Conservation (phyloP, 2,329 filamentous ascomycete genomes). For the Alternaria alternata region DNA sequence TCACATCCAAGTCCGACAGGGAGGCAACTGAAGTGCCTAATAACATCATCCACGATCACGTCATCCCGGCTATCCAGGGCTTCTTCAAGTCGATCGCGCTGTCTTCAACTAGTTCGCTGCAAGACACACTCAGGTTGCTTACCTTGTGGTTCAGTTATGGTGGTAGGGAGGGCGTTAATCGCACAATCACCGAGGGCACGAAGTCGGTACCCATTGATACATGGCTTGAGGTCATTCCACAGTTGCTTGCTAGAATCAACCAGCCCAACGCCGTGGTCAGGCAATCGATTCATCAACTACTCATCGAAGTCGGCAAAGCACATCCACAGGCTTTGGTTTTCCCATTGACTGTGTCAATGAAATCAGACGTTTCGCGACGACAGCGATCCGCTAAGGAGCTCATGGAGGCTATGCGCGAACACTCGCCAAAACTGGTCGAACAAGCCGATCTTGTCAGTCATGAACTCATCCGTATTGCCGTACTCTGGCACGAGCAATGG, state of each 20-base stretch:
- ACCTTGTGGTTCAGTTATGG: constrained; percentile 98
- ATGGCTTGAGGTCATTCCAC: constrained; percentile 97
- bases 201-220: constrained; percentile 93
- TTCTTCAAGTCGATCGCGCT: constrained; percentile 98
- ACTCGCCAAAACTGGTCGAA: constrained; percentile 90
- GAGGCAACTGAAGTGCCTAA: constrained; percentile 67
- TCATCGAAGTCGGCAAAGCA: constrained; percentile 90
- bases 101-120: constrained; percentile 88
- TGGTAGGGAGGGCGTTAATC: constrained; percentile 85
- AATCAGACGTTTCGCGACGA: constrained; percentile 85
- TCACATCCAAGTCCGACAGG: constrained; percentile 72
- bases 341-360: constrained; percentile 96
- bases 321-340: constrained; percentile 98
- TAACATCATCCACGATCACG: constrained; percentile 79
- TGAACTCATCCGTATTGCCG: constrained; percentile 95
- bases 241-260: constrained; percentile 96
- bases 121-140: constrained; percentile 90
- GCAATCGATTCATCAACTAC: constrained; percentile 87
- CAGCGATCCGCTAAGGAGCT: constrained; percentile 90
- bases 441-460: constrained; percentile 95
- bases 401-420: constrained; percentile 97
- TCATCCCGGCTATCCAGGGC: constrained; percentile 91
- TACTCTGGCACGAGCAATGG: constrained; percentile 99
- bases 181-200: constrained; percentile 88
- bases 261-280: constrained; percentile 91